phyloP scores from a whole-genome alignment of 208 protist genomes.

The Acanthamoeba pearcei region DNA sequence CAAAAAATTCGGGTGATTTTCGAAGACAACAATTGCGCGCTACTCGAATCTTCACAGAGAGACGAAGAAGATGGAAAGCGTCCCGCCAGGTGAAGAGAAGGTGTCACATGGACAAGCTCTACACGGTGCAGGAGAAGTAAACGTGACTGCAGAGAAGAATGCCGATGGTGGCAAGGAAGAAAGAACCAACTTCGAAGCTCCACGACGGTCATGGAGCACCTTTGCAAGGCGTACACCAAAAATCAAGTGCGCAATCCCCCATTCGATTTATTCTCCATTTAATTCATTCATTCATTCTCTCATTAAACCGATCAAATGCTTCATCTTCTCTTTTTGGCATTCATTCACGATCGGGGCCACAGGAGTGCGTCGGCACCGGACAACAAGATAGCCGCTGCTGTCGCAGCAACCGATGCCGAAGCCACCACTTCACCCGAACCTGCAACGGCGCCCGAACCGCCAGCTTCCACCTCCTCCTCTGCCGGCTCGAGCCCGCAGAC shows the following conservation, averaged over 20 bases:
- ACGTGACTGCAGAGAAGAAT: neutral
- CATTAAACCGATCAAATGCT: neutral
- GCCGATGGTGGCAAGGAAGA: neutral
- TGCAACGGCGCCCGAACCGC: neutral
- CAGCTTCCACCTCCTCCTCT: neutral
- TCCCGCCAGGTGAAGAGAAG: neutral
- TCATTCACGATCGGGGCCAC: neutral
- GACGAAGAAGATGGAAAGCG: neutral
- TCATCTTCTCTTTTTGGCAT: neutral
- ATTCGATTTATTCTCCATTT: neutral
- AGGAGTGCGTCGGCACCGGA: slow-evolving; percentile 35
- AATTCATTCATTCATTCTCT: neutral
- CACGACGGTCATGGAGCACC: slow-evolving; percentile 4
- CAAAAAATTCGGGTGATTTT: no score
- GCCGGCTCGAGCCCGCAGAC: neutral
- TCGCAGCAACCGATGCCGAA: neutral
- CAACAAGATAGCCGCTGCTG: neutral
- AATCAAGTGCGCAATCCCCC: neutral
- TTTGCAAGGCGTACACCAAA: neutral
- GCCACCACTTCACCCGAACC: neutral
- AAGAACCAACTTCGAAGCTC: neutral
- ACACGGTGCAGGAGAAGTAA: neutral
- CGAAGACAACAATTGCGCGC: no score
- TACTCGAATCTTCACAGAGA: neutral
- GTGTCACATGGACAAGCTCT: neutral